Base-by-base conservation (phyloP, 192 early-diverging fungal species). In the Gonapodya prolifera region DNA sequence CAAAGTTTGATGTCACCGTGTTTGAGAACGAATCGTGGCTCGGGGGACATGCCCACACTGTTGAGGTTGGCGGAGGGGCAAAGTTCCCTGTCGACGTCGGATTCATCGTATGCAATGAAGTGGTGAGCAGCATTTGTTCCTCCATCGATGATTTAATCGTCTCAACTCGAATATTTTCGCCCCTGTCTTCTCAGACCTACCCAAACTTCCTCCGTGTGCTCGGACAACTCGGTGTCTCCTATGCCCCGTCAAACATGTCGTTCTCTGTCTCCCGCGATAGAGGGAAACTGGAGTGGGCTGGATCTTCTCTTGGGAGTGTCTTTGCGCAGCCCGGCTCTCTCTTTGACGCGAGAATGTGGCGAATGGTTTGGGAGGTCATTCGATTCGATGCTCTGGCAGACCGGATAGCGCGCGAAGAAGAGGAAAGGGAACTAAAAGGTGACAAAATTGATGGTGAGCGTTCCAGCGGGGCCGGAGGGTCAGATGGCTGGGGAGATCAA, bases 1-100 rank as follows among this genome's bases (percentile, higher is more conserved):
- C 45, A 16, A n/a, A 73, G 1, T 87, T 80, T 69, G 30, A 78
- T 1, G 85, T 91, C 29, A 82, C 83, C 17, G 36, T 91, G 0
- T 87, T 83, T 77, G 90, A 91, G 78, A 61, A 75, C 34, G 82
- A 80, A 18, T 61, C 78, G 61, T 87, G 89, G 75, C 33, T 87
- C 75, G 90, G 90, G 1, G 90, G 90, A 23, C 90, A 91, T 80
- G 84, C 90, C 8, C 82, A 91, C 79, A 91, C 90, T 1, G 88
- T 91, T n/a, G 77, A 82, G 2, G 71, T 73, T 8, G 32, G 29
- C 16, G 71, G 16, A 8, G 28, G 32, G 8, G 16, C 71, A 2
- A 18, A 73, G 31, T 81, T 85, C 32, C 89, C 87, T 74, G 90
- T 91, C 33, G 90, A 91, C 76, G 90, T 87, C 16, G 89, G 89